Percentiles rank a stretch among this genome's conserved stretches.
These are phyloP conservation scores for Hypoxylon trugodes DNA, from an alignment of 495 filamentous ascomycete species.

Conservation along the genomic window DNA sequence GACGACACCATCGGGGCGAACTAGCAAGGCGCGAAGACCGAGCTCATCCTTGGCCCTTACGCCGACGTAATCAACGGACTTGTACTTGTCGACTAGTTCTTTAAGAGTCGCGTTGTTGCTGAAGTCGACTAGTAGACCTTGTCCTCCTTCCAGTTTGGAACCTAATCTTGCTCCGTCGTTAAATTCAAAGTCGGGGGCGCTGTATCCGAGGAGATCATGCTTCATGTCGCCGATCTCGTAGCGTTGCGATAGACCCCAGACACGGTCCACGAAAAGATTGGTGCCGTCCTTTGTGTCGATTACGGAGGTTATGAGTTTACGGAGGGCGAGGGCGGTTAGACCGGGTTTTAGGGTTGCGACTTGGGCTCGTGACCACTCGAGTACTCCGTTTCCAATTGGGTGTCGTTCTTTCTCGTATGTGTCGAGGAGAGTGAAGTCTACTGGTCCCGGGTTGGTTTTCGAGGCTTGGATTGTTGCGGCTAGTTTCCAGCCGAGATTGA, in stretches of 20 bases:
- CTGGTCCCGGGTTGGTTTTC: not conserved
- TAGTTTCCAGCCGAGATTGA: slow-evolving; percentile 21
- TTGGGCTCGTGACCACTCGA: slow-evolving; percentile 46
- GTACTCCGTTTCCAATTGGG: slow-evolving; percentile 38
- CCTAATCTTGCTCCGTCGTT: slow-evolving; percentile 38
- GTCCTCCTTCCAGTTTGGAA: slow-evolving; percentile 30
- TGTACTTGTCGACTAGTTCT: slow-evolving; percentile 21
- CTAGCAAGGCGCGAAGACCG: slow-evolving; percentile 37
- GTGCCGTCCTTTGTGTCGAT: slow-evolving; percentile 44
- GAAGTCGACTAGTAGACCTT: slow-evolving; percentile 41
- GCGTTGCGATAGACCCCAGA: slow-evolving; percentile 44
- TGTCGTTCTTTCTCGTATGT: slow-evolving; percentile 42
- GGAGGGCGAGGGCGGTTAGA: slow-evolving; percentile 26
- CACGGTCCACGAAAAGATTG: slow-evolving; percentile 42
- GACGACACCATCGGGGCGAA: slow-evolving; percentile 48
- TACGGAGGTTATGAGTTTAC: slow-evolving; percentile 35
- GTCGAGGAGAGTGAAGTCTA: slow-evolving; percentile 34
- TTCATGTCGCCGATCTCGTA: slow-evolving; percentile 39
- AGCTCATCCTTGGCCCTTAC: slow-evolving; percentile 36
- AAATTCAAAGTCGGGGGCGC: slow-evolving; percentile 45
- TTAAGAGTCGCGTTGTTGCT: slow-evolving; percentile 2
- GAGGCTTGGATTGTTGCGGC: slow-evolving; percentile 1
- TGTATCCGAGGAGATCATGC: slow-evolving; percentile 43
- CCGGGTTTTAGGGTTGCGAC: slow-evolving; percentile 37
- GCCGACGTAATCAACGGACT: slow-evolving; percentile 35